These are phyloP conservation scores for Claviceps pusilla DNA, from an alignment of 2,329 filamentous ascomycete genomes.

Conservation along the genomic window DNA sequence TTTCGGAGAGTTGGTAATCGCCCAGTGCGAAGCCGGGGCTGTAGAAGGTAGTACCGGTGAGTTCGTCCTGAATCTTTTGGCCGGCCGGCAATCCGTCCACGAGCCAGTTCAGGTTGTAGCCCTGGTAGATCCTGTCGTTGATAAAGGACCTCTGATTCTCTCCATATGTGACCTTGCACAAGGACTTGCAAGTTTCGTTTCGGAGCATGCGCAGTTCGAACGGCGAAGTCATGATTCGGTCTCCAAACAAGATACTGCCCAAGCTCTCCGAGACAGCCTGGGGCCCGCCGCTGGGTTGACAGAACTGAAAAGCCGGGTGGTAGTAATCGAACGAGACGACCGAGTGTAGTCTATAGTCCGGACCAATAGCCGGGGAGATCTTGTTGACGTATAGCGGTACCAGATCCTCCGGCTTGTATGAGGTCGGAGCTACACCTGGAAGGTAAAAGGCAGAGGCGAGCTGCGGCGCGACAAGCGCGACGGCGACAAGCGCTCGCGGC, in stretches of 20 bases:
- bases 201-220: constrained; percentile 75
- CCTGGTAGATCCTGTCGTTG: constrained; percentile 66
- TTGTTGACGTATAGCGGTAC: constrained; percentile 89
- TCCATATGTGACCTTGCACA: constrained; percentile 56
- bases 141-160: constrained; percentile 59
- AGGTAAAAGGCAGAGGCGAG: constrained; percentile 74
- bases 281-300: constrained; percentile 60
- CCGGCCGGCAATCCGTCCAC: constrained; percentile 88
- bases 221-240: constrained; percentile 92
- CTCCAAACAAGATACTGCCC: constrained; percentile 92
- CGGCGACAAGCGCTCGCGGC: constrained; percentile 35
- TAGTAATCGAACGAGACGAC: constrained; percentile 96
- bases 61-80: constrained; percentile 62
- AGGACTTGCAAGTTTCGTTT: constrained; percentile 73
- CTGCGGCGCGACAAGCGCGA: constrained; percentile 36
- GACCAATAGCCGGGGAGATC: constrained; percentile 69
- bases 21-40: constrained; percentile 59
- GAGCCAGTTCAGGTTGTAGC: constrained; percentile 89
- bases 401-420: constrained; percentile 63
- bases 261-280: constrained; percentile 65
- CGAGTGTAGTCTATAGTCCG: constrained; percentile 73
- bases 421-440: constrained; percentile 84
- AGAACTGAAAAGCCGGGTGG: constrained; percentile 75
- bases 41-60: constrained; percentile 68
- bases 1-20: constrained; percentile 41